Percentiles rank a stretch among this genome's conserved stretches.
Conservation (phyloP, 345 rosid genomes). For the Murraya koenigii region DNA sequence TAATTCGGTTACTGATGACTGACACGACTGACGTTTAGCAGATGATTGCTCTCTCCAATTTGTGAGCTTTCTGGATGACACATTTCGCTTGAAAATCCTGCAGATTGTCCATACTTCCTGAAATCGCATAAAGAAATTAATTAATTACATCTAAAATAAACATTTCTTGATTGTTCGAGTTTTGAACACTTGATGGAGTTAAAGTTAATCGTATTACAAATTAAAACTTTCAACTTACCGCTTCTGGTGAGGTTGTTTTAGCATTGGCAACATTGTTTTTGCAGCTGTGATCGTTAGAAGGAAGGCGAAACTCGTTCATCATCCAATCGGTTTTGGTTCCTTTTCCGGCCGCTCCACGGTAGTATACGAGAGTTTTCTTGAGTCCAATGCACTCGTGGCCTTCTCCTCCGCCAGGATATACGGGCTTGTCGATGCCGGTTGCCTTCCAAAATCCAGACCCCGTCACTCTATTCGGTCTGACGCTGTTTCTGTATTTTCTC, state of each 20-base stretch:
- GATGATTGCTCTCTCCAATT: constrained; percentile 57
- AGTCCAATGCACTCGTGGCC: constrained; percentile 64
- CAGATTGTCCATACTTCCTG: constrained; percentile 96
- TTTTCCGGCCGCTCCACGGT: constrained; percentile 87
- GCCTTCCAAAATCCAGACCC: constrained; percentile 99
- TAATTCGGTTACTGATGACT: constrained; percentile 3
- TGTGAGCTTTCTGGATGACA: constrained; percentile 44
- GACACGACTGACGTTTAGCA: constrained; percentile 6
- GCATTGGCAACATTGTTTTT: constrained; percentile 13
- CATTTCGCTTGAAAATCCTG: constrained; percentile 65
- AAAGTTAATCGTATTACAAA: neutral
- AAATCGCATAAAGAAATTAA: neutral
- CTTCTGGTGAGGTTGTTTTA: constrained; percentile 41
- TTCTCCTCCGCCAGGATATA: constrained; percentile 36
- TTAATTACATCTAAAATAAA: neutral
- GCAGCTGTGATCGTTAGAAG: constrained; percentile 29
- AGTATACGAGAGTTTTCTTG: constrained; percentile 88
- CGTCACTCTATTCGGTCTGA: constrained; percentile 91
- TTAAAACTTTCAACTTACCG: constrained; percentile 45
- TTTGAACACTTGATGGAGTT: neutral
- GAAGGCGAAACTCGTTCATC: constrained; percentile 99
- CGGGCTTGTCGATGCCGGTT: constrained; percentile 87
- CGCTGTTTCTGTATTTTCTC: constrained; percentile 85
- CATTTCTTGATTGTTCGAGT: no score
- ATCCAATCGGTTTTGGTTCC: constrained; percentile 98